These are phyloP conservation scores for Hirsutella thompsonii DNA, from an alignment of 2,329 filamentous ascomycete species.

Conservation along the genomic window DNA sequence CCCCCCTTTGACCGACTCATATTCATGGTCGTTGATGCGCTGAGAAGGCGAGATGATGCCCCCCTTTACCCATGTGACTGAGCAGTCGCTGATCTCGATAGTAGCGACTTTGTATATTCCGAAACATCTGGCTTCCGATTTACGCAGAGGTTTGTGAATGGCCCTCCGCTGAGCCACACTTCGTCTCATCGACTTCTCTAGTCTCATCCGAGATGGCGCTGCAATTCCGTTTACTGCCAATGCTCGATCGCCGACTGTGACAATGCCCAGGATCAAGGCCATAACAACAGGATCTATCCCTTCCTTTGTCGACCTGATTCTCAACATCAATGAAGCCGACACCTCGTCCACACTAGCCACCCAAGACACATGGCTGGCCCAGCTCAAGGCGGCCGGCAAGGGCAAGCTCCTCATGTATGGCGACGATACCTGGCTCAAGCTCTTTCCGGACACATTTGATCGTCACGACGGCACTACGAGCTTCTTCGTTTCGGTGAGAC, in stretches of 20 bases:
- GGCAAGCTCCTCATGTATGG: slow-evolving; percentile 89
- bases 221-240: slow-evolving; percentile 92
- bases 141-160: slow-evolving; percentile 60
- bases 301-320: slow-evolving; percentile 90
- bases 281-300: slow-evolving; percentile 97
- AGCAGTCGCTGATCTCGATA: slow-evolving; percentile 7
- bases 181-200: slow-evolving; percentile 21
- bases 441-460: slow-evolving; percentile 82
- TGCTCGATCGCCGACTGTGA: slow-evolving; percentile 93
- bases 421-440: slow-evolving; percentile 95
- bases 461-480: slow-evolving; percentile 87
- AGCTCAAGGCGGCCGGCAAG: slow-evolving; percentile 61
- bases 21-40: slow-evolving; percentile 95
- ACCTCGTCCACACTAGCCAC: slow-evolving; percentile 74
- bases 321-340: slow-evolving; percentile 93
- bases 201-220: slow-evolving; percentile 68
- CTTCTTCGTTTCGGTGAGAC: slow-evolving; percentile 88
- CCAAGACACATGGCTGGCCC: slow-evolving; percentile 93
- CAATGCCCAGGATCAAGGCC: slow-evolving; percentile 94
- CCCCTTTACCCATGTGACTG: not conserved
- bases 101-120: slow-evolving; percentile 85
- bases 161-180: too few relatives aligned
- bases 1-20: slow-evolving; percentile 79
- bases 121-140: slow-evolving; percentile 70
- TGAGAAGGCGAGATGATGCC: slow-evolving; percentile 54